A percentile compares a stretch with the other conserved stretches of the same genome.
phyloP scores from a whole-genome alignment of 192 early-diverging fungal genomes.

The Backusella australiensis region DNA sequence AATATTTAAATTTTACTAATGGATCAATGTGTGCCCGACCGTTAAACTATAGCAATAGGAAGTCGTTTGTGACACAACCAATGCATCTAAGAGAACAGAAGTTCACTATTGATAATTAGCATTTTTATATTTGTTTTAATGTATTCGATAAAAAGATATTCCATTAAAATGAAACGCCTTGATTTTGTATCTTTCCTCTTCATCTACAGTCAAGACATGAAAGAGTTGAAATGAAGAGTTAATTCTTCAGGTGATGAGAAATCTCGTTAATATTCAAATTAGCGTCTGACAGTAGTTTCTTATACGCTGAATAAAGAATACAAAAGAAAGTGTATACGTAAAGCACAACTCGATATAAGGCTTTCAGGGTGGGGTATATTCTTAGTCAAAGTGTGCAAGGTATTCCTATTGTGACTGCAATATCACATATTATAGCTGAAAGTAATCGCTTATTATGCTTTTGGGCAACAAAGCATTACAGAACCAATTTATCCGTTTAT shows the following conservation, averaged over 20 bases:
- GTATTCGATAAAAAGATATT: not conserved
- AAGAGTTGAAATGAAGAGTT: not conserved
- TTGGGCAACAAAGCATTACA: slow-evolving; percentile 5
- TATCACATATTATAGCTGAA: not conserved
- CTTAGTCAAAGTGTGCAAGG: not conserved
- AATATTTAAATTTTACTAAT: not conserved
- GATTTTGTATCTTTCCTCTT: not conserved
- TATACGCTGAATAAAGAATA: not conserved
- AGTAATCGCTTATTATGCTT: not conserved
- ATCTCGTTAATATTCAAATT: not conserved
- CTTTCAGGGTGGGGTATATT: not conserved
- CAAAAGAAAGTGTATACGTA: not conserved
- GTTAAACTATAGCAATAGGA: not conserved
- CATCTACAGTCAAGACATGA: not conserved
- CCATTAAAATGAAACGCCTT: not conserved
- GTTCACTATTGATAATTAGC: not conserved
- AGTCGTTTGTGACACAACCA: not conserved
- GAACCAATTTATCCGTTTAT: not conserved
- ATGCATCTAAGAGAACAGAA: not conserved
- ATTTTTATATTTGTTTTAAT: not conserved
- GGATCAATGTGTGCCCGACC: not conserved
- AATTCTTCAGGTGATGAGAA: too few relatives aligned
- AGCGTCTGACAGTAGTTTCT: not conserved
- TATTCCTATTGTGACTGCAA: not conserved
- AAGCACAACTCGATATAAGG: not conserved